Conservation (phyloP, 2,329 filamentous ascomycete species). For the Calonectria hongkongensis region DNA sequence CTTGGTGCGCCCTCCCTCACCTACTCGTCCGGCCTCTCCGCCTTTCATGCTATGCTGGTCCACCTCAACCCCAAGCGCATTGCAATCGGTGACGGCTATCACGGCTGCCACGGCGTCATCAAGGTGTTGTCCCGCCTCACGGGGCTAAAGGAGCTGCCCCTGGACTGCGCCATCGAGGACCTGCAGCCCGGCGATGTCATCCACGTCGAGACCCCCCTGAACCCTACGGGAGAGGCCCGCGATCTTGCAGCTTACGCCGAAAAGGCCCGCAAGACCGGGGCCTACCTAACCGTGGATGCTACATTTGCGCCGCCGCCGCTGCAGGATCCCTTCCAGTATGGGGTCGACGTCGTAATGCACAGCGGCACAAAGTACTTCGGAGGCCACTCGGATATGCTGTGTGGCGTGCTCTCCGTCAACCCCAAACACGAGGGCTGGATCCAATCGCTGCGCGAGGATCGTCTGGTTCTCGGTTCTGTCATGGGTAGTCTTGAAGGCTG, state of each 20-base stretch:
- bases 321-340: constrained; percentile 87
- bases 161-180: constrained; percentile 80
- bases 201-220: constrained; percentile 94
- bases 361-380: constrained; percentile 97
- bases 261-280: constrained; percentile 82
- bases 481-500: constrained; percentile 95
- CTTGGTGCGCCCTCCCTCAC: constrained; percentile 82
- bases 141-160: constrained; percentile 81
- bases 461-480: constrained; percentile 86
- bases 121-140: constrained; percentile 83
- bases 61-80: constrained; percentile 88
- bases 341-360: constrained; percentile 93
- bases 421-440: constrained; percentile 74
- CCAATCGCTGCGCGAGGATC: constrained; percentile 77
- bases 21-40: constrained; percentile 89
- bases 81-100: constrained; percentile 90
- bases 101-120: constrained; percentile 94
- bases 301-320: constrained; percentile 95
- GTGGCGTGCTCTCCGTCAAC: constrained; percentile 84
- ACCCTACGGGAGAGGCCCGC: constrained; percentile 89
- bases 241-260: constrained; percentile 83
- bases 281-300: constrained; percentile 87
- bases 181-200: constrained; percentile 88
- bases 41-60: constrained; percentile 92
- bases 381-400: constrained; percentile 94